Conservation (phyloP, 129 eudicot species). For the Lactuca saligna region DNA sequence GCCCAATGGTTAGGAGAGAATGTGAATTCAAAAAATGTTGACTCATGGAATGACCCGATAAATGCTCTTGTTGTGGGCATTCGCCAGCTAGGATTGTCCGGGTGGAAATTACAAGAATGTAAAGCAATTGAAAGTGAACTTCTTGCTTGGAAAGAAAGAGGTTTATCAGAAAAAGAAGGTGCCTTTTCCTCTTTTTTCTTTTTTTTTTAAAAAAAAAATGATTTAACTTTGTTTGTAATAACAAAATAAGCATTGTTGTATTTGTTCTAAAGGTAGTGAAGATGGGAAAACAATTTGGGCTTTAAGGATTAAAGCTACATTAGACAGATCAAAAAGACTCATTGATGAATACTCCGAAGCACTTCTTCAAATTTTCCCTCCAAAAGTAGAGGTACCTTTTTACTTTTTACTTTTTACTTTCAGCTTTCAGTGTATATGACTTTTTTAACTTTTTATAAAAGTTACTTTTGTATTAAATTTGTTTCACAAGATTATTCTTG, state of each 20-base stretch:
- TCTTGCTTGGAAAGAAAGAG: constrained; percentile 75
- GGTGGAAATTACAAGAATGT: constrained; percentile 89
- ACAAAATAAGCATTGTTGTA: constrained; percentile 11
- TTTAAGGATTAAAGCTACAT: constrained; percentile 89
- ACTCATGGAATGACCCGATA: constrained; percentile 71
- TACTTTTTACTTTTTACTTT: not conserved
- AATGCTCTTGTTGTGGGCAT: constrained; percentile 64
- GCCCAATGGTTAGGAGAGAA: constrained; percentile 65
- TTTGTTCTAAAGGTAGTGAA: constrained; percentile 62
- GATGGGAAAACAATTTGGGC: constrained; percentile 92
- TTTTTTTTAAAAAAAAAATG: not conserved
- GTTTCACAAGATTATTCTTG: constrained; percentile 17
- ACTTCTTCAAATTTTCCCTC: constrained; percentile 82
- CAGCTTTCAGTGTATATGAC: not conserved
- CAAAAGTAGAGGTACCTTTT: constrained; percentile 73
- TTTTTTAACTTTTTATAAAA: not conserved
- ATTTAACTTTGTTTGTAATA: constrained; percentile 17
- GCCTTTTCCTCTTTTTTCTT: not conserved
- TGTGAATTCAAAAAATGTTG: constrained; percentile 45
- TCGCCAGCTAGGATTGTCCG: constrained; percentile 82
- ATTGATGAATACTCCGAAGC: constrained; percentile 95
- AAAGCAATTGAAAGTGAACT: constrained; percentile 72
- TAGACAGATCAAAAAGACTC: constrained; percentile 86
- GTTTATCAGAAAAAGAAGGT: constrained; percentile 83
- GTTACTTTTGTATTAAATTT: not conserved